Conservation (phyloP, 2,329 filamentous ascomycete genomes). For the Arthrobotrys conoides region DNA sequence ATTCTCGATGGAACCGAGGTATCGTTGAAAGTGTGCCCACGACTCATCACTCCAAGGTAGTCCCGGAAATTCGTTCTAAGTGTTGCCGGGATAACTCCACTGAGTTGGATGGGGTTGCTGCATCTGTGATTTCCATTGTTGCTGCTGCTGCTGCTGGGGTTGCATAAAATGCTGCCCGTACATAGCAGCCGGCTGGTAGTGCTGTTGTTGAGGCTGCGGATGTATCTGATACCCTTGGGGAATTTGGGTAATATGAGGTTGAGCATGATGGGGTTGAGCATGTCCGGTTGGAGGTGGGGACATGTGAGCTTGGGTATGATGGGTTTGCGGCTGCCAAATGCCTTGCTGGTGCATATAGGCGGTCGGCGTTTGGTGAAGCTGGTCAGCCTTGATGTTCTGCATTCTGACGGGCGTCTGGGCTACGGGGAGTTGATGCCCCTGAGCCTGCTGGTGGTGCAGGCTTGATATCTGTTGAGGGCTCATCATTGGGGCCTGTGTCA, state of each 20-base stretch:
- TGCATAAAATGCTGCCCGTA: constrained; percentile 61
- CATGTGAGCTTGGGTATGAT: constrained; percentile 75
- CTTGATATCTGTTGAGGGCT: constrained; percentile 75
- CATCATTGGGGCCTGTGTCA: constrained; percentile 67
- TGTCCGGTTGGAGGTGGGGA: constrained; percentile 69
- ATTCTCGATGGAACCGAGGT: not conserved
- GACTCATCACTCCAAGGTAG: not conserved
- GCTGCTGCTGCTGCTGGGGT: constrained; percentile 61
- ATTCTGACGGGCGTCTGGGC: constrained; percentile 72
- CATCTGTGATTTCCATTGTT: constrained; percentile 62
- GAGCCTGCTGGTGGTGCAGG: constrained; percentile 73
- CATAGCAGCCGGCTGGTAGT: constrained; percentile 63
- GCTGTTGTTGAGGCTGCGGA: constrained; percentile 65
- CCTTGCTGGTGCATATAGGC: constrained; percentile 76
- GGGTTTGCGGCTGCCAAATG: constrained; percentile 71
- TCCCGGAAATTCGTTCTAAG: constrained; percentile 18
- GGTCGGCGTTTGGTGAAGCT: constrained; percentile 74
- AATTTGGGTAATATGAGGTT: constrained; percentile 66
- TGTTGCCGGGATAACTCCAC: constrained; percentile 46
- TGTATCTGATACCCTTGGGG: constrained; percentile 68
- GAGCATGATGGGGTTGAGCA: constrained; percentile 65
- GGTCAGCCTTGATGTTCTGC: constrained; percentile 72
- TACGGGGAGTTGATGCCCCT: constrained; percentile 69
- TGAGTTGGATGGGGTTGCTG: constrained; percentile 59
- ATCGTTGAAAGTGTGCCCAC: not conserved